Evolutionary conservation across 306 rosid genomes (phyloP).

Genomic region (Dalbergia cochinchinensis): DNA sequence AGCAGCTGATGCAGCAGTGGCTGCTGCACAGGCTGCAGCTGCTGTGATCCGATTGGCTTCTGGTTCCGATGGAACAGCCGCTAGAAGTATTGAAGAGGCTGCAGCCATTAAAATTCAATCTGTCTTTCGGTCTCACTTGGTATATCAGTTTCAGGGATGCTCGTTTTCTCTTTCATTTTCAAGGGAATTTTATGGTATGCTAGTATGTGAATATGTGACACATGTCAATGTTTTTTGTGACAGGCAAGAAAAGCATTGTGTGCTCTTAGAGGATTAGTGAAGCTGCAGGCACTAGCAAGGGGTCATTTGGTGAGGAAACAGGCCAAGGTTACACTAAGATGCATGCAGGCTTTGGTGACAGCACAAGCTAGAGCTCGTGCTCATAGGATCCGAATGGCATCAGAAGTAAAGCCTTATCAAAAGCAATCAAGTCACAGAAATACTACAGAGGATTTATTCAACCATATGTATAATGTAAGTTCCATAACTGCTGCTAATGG

Average conservation of each 20-base stretch:
- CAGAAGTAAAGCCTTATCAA: constrained; percentile 57
- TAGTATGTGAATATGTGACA: background rate
- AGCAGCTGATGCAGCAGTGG: constrained; percentile 69
- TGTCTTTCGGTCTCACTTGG: constrained; percentile 81
- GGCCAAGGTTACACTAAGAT: constrained; percentile 76
- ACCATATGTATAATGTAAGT: constrained; percentile 69
- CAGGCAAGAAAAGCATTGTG: constrained; percentile 92
- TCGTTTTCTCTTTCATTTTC: constrained; percentile 15
- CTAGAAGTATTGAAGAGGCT: constrained; percentile 56
- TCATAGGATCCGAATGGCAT: constrained; percentile 67
- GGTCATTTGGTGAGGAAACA: constrained; percentile 93
- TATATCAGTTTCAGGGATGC: constrained; percentile 41
- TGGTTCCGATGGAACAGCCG: constrained; percentile 50
- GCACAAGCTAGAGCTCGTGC: constrained; percentile 93
- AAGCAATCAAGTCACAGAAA: constrained; percentile 59
- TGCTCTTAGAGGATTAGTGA: constrained; percentile 88
- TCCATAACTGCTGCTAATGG: background rate
- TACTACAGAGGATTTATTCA: constrained; percentile 56
- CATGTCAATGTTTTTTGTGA: constrained; percentile 32
- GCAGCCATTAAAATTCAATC: constrained; percentile 88
- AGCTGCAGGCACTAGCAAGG: constrained; percentile 90
- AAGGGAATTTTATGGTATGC: background rate
- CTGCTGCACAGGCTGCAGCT: constrained; percentile 81
- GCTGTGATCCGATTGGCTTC: constrained; percentile 63
- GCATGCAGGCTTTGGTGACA: constrained; percentile 94